Evolutionary conservation across 1,284 basidiomycete species (phyloP), one percentile per base, ranked within the genome.

Genomic region (Microbotryum intermedium): DNA sequence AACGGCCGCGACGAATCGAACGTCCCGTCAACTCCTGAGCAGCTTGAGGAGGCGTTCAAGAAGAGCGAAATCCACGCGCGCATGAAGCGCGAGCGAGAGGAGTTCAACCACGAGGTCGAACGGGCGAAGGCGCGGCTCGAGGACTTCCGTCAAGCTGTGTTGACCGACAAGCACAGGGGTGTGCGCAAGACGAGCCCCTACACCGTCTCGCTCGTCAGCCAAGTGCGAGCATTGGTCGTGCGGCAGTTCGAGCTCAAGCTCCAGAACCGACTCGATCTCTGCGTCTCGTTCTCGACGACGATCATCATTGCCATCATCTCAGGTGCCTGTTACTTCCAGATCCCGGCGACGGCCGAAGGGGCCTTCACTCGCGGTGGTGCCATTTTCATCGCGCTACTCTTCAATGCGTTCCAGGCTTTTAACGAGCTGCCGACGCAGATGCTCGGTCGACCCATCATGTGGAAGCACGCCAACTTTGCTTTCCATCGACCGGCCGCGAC

Each of bases 301-400:
- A 69, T 76, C 68, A 65, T 79, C 52, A 75, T 90, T 39, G 84
- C 87, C 53, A 75, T 94, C 52, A 81, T 94, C 55, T 79, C 87
- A 66, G 90, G 90, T 42, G 50, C 57, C 10, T 59, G 66, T 42
- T 71, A 67, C 63, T 58, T 68, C 51, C 82, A 87, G 57, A 80
- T 87, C 34, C 86, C 88, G 4, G 69, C 79, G 20, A 85, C 86
- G 0, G 83, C 89, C 9, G 80, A 81, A 43, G 90, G 90, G 44
- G 87, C 86, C 0, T 94, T 94, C 76, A 90, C 89, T 23, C 83
- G 90, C 65, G 90, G 89, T 30, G 83, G 88, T 75, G 83, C 89
- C 48, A 83, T 93, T 57, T 71, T 72, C 60, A 61, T 78, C 54
- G 84, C 84, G 53, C 76, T 91, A 61, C 75, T 92, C 30, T 85